Evolutionary conservation across 1,284 basidiomycete species (phyloP).

Genomic region (Cryptococcus jaspeensis): DNA sequence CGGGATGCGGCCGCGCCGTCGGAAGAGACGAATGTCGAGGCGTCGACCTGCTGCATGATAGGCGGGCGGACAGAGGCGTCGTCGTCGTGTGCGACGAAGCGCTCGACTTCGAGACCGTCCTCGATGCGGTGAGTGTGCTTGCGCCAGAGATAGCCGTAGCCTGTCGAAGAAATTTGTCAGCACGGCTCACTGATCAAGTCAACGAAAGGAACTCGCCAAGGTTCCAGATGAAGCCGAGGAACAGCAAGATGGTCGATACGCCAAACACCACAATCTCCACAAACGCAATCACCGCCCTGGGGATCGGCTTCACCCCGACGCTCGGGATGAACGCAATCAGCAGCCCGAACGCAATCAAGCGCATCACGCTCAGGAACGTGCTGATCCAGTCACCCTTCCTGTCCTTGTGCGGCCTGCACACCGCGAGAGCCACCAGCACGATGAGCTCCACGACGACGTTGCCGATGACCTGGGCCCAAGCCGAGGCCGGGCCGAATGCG

Average conservation of each 20-base stretch:
- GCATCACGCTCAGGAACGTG: conserved; percentile 38
- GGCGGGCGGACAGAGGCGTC: conserved; percentile 28
- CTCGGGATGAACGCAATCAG: conserved; percentile 49
- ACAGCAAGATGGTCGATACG: conserved; percentile 54
- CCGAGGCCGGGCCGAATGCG: conserved; percentile 65
- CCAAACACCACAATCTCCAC: conserved; percentile 49
- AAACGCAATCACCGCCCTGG: conserved; percentile 47
- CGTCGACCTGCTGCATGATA: conserved; percentile 27
- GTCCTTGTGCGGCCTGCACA: conserved; percentile 54
- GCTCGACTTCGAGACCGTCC: conserved; percentile 47
- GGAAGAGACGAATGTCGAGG: conserved; percentile 10
- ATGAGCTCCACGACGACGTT: conserved; percentile 68
- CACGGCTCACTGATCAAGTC: neutral
- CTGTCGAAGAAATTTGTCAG: conserved; percentile 7
- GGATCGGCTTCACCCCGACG: conserved; percentile 41
- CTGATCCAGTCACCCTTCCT: conserved; percentile 49
- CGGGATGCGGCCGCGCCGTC: conserved; percentile 1
- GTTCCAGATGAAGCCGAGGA: conserved; percentile 84
- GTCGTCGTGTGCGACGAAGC: conserved; percentile 33
- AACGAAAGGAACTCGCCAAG: conserved; percentile 58
- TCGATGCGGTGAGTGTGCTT: conserved; percentile 43
- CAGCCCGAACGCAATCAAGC: conserved; percentile 47
- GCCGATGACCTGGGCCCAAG: conserved; percentile 68
- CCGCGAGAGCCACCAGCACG: conserved; percentile 59
- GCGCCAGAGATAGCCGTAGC: conserved; percentile 47